Conservation (phyloP, 768 basidiomycete genomes). For the Filobasidium floriforme region DNA sequence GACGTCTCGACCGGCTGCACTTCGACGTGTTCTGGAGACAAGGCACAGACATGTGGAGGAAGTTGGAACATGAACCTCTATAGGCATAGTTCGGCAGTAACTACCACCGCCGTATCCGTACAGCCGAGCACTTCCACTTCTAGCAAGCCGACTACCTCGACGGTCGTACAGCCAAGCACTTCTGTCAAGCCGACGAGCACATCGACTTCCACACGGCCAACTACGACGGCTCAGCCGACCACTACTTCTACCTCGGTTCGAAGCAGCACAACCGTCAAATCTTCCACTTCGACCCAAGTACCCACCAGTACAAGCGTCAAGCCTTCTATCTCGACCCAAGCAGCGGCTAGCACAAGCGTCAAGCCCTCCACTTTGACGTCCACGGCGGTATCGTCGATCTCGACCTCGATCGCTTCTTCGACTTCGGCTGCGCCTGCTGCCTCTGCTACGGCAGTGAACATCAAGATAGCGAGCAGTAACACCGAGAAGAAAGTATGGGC, state of each 20-base stretch:
- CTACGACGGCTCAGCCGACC: neutral
- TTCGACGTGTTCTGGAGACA: too few relatives aligned
- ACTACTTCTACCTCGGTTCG: neutral
- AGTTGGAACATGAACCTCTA: slow-evolving; percentile 25
- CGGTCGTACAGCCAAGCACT: too few relatives aligned
- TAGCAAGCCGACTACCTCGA: too few relatives aligned
- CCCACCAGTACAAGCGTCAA: neutral
- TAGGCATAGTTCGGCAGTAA: neutral
- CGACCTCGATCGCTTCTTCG: slow-evolving; percentile 10
- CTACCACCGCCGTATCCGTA: too few relatives aligned
- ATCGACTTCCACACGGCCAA: too few relatives aligned
- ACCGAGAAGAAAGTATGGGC: slow-evolving; percentile 33
- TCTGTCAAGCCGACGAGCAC: too few relatives aligned
- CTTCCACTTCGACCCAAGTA: slow-evolving; percentile 1
- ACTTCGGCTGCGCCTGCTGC: neutral
- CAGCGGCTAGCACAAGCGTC: neutral
- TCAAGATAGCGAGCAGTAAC: neutral
- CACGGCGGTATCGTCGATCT: neutral
- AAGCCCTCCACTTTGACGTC: neutral
- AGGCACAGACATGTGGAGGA: slow-evolving; percentile 31
- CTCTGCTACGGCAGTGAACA: neutral
- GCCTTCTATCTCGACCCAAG: neutral
- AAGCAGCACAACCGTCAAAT: neutral
- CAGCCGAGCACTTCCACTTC: too few relatives aligned
- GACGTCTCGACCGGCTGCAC: too few relatives aligned